phyloP scores from a whole-genome alignment of 1,284 basidiomycete species.

The Sporisorium exsertum region DNA sequence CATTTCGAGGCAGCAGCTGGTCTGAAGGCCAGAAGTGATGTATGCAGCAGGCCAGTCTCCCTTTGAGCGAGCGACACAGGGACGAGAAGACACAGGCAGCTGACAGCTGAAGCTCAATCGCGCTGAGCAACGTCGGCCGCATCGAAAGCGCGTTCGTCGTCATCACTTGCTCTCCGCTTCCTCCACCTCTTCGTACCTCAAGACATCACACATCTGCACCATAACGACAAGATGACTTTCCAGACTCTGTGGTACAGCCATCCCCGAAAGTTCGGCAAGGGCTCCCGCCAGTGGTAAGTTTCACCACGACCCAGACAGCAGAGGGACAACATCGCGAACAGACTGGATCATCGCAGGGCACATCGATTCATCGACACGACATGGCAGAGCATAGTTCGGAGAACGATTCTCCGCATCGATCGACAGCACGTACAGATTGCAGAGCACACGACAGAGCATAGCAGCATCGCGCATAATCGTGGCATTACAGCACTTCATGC shows the following conservation, averaged over 20 bases:
- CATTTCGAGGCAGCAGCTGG: neutral
- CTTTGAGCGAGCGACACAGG: neutral
- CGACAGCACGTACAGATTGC: neutral
- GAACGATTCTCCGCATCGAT: too few relatives aligned
- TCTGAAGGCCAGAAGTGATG: neutral
- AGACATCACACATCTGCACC: slow-evolving; percentile 41
- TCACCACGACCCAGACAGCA: slow-evolving; percentile 9
- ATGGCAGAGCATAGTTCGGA: neutral
- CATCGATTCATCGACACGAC: slow-evolving; percentile 4
- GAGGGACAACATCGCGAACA: slow-evolving; percentile 5
- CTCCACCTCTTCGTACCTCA: slow-evolving; percentile 44
- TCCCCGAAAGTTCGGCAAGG: slow-evolving; percentile 67
- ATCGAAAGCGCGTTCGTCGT: slow-evolving; percentile 23
- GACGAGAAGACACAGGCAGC: slow-evolving; percentile 1
- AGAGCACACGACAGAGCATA: neutral
- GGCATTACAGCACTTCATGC: neutral
- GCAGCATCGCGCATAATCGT: neutral
- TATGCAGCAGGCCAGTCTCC: neutral
- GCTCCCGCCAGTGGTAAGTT: slow-evolving; percentile 67
- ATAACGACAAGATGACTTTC: slow-evolving; percentile 66
- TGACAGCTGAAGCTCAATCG: neutral
- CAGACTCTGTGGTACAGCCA: slow-evolving; percentile 66
- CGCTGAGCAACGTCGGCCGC: slow-evolving; percentile 10
- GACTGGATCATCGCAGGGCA: slow-evolving; percentile 4
- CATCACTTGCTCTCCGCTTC: slow-evolving; percentile 31